Percentiles rank a stretch among this genome's conserved stretches.
These are phyloP conservation scores for Flaveria bidentis DNA, from an alignment of 129 eudicot genomes.

Conservation along the genomic window DNA sequence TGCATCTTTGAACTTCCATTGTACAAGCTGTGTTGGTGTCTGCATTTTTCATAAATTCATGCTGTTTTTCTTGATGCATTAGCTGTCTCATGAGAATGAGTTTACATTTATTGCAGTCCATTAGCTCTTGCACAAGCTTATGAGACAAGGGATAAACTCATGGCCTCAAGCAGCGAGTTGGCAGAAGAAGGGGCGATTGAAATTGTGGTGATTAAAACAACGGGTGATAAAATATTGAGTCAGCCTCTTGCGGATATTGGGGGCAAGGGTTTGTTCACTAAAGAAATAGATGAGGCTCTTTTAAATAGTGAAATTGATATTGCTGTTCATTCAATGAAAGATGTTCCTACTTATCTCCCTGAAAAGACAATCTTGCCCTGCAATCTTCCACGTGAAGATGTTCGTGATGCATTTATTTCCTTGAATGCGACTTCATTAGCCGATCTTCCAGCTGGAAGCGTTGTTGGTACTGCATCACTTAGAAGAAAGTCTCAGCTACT, in stretches of 20 bases:
- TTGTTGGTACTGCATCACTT: slow-evolving; percentile 89
- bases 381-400: slow-evolving; percentile 96
- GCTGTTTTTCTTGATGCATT: not conserved
- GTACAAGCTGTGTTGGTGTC: slow-evolving; percentile 4
- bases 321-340: slow-evolving; percentile 99
- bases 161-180: slow-evolving; percentile 63
- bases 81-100: slow-evolving; percentile 17
- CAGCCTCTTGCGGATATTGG: slow-evolving; percentile 98
- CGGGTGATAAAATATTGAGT: slow-evolving; percentile 84
- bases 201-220: slow-evolving; percentile 83
- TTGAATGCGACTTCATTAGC: slow-evolving; percentile 67
- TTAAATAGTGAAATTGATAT: slow-evolving; percentile 81
- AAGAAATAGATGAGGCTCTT: slow-evolving; percentile 95
- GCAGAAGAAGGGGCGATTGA: slow-evolving; percentile 94
- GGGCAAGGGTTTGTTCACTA: slow-evolving; percentile 94
- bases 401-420: slow-evolving; percentile 92
- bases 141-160: slow-evolving; percentile 80
- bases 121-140: slow-evolving; percentile 97
- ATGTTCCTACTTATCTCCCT: slow-evolving; percentile 94
- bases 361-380: slow-evolving; percentile 87
- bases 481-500: slow-evolving; percentile 92
- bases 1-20: not conserved
- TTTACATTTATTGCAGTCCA: slow-evolving; percentile 68
- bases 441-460: slow-evolving; percentile 84
- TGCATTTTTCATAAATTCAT: not conserved